Evolutionary conservation across 1,284 basidiomycete genomes (phyloP).

Genomic region (Leccinum fallax): DNA sequence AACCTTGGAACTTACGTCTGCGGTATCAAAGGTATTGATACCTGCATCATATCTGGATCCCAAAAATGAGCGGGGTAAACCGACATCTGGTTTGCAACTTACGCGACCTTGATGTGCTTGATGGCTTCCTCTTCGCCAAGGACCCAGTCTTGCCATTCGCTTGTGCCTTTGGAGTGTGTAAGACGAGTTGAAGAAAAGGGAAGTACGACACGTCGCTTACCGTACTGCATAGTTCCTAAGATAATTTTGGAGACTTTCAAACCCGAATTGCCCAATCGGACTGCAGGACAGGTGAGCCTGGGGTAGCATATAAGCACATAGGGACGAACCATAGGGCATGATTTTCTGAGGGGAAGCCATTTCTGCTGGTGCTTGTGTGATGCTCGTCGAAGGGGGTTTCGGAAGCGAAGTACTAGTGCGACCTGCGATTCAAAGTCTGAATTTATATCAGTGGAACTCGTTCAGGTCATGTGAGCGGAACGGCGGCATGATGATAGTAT

Average conservation of each 20-base stretch:
- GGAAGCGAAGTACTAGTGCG: background rate
- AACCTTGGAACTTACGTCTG: slow-evolving; percentile 39
- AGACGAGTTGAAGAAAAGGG: background rate
- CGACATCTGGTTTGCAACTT: slow-evolving; percentile 11
- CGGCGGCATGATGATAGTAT: background rate
- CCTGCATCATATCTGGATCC: slow-evolving; percentile 52
- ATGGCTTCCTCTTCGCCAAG: slow-evolving; percentile 55
- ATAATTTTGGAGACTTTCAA: slow-evolving; percentile 51
- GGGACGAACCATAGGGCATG: slow-evolving; percentile 22
- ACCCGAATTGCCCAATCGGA: slow-evolving; percentile 48
- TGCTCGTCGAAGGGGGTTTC: background rate
- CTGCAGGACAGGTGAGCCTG: slow-evolving; percentile 26
- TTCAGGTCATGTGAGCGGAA: slow-evolving; percentile 6
- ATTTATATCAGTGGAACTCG: slow-evolving; percentile 4
- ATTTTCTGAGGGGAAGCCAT: slow-evolving; percentile 5
- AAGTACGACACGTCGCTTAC: slow-evolving; percentile 23
- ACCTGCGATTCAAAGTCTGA: background rate
- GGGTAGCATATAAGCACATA: background rate
- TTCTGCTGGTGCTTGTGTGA: slow-evolving; percentile 1
- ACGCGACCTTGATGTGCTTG: slow-evolving; percentile 58
- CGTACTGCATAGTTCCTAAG: slow-evolving; percentile 45
- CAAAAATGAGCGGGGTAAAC: background rate
- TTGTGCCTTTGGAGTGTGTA: slow-evolving; percentile 8
- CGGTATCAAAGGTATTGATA: slow-evolving; percentile 71
- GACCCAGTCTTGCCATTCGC: slow-evolving; percentile 52